A percentile compares a stretch with the other conserved stretches of the same genome.
Evolutionary conservation across 2,329 filamentous ascomycete genomes (phyloP).

Genomic region (Coccinonectria pachysandricola): DNA sequence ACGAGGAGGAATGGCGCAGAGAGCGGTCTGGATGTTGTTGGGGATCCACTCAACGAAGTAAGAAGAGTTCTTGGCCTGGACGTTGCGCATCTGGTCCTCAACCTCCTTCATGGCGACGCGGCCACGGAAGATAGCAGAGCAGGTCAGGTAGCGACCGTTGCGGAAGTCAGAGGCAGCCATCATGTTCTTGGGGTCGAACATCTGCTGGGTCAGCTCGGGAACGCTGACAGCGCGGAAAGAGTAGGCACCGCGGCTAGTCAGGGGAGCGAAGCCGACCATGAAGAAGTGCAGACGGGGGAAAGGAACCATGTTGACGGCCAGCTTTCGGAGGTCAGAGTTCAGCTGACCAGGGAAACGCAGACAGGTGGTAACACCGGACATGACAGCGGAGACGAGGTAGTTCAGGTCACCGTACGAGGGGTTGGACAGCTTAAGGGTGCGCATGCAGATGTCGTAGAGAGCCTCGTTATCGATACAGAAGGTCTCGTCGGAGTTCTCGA

Average conservation of each 20-base stretch:
- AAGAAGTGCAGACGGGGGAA: conserved; percentile 99
- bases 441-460: conserved; percentile 99
- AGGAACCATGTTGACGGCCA: conserved; percentile 99
- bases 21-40: conserved; percentile 99
- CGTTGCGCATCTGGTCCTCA: conserved; percentile 99
- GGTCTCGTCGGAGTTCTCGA: conserved; percentile 99
- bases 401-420: conserved; percentile 98
- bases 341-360: conserved; percentile 99
- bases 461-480: conserved; percentile 99
- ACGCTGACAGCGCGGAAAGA: conserved; percentile 97
- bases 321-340: conserved; percentile 98
- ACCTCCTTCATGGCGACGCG: conserved; percentile 99
- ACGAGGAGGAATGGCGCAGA: conserved; percentile 96
- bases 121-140: conserved; percentile 99
- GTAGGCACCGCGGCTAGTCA: conserved; percentile 77
- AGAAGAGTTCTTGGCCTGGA: conserved; percentile 98
- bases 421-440: conserved; percentile 96
- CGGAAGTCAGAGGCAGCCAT: conserved; percentile 99
- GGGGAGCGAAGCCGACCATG: conserved; percentile 99
- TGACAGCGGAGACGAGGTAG: conserved; percentile 98
- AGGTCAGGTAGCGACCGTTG: conserved; percentile 98
- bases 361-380: conserved; percentile 98
- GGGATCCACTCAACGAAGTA: conserved; percentile 99
- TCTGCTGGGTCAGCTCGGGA: conserved; percentile 97
- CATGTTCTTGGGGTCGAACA: conserved; percentile 99